A percentile compares a stretch with the other conserved stretches of the same genome.
phyloP scores from a whole-genome alignment of 768 basidiomycete species.

The Boletus huronensis region DNA sequence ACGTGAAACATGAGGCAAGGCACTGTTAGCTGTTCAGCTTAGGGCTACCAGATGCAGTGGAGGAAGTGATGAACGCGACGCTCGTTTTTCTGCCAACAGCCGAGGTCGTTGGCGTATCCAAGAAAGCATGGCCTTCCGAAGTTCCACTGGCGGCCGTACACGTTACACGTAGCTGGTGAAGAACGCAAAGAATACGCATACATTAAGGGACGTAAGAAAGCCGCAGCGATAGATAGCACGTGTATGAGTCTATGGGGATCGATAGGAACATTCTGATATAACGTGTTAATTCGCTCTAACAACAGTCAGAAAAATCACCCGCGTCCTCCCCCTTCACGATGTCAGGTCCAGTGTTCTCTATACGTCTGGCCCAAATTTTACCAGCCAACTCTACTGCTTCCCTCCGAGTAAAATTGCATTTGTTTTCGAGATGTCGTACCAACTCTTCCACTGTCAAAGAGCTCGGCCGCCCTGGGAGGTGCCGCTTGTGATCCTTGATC shows the following conservation, averaged over 20 bases:
- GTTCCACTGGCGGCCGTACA: neutral
- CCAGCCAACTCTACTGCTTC: conserved; percentile 18
- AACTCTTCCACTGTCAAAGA: conserved; percentile 15
- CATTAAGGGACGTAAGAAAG: neutral
- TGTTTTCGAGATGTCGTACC: conserved; percentile 11
- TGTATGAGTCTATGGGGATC: too few species aligned
- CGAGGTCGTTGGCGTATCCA: neutral
- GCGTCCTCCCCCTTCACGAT: conserved; percentile 6
- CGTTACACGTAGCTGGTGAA: neutral
- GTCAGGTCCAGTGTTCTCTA: neutral
- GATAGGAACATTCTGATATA: neutral
- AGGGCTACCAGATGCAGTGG: neutral
- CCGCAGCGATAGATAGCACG: neutral
- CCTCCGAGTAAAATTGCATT: conserved; percentile 9
- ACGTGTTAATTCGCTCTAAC: neutral
- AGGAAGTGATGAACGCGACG: neutral
- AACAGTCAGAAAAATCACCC: neutral
- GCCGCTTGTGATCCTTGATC: conserved; percentile 4
- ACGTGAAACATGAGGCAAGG: neutral
- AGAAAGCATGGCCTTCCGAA: neutral
- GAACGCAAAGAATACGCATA: neutral
- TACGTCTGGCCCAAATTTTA: conserved; percentile 18
- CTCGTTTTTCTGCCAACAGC: neutral
- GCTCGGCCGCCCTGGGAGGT: neutral
- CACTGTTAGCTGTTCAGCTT: neutral